phyloP scores from a whole-genome alignment of 768 basidiomycete genomes.

The Auricularia sp. region DNA sequence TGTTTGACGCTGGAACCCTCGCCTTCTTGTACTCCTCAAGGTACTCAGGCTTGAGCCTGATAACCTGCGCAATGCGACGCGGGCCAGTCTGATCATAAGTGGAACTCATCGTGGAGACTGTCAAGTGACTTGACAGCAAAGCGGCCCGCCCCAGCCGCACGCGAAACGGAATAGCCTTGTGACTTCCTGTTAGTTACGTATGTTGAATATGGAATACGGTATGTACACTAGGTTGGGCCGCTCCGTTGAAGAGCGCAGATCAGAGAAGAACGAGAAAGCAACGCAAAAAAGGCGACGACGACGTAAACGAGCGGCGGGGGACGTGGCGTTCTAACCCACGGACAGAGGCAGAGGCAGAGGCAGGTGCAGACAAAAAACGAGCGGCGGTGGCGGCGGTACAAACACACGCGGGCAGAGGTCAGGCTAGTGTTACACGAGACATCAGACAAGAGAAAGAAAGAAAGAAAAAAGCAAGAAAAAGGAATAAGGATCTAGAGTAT shows the following conservation, averaged over 20 bases:
- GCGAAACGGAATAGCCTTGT: background rate
- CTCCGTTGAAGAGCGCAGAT: no score
- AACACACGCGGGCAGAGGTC: background rate
- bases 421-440: background rate
- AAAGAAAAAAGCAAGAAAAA: background rate
- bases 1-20: background rate
- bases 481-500: background rate
- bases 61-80: slow-evolving; percentile 57
- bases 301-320: no score
- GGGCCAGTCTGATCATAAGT: slow-evolving; percentile 11
- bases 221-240: background rate
- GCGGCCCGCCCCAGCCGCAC: background rate
- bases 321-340: background rate
- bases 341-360: background rate
- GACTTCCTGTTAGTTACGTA: background rate
- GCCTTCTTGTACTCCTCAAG: slow-evolving; percentile 29
- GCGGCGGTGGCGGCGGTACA: background rate
- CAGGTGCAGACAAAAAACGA: no score
- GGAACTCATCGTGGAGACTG: background rate
- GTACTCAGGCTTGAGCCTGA: slow-evolving; percentile 39
- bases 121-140: background rate
- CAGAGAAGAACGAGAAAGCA: background rate
- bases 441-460: background rate
- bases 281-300: no score
- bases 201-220: background rate